Conservation (phyloP, 2,329 filamentous ascomycete species). For the Neophaeococcomyces mojaviensis region DNA sequence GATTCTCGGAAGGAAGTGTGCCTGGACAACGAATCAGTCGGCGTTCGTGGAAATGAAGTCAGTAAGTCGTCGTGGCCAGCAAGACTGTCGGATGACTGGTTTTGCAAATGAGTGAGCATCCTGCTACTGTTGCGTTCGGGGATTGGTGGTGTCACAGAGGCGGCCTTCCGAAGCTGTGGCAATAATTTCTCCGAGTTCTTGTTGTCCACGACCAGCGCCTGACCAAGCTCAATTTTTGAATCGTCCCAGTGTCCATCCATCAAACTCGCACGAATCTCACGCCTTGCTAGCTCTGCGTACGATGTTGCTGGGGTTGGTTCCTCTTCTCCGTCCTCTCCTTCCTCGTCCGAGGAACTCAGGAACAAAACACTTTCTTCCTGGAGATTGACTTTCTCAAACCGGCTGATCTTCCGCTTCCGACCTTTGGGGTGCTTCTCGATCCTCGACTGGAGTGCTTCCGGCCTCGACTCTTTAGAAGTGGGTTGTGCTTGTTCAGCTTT, state of each 20-base stretch:
- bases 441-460: neutral
- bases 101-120: constrained; percentile 14
- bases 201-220: constrained; percentile 32
- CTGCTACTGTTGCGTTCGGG: neutral
- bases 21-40: constrained; percentile 8
- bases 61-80: constrained; percentile 15
- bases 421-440: neutral
- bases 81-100: constrained; percentile 11
- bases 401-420: constrained; percentile 13
- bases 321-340: constrained; percentile 35
- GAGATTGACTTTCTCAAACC: constrained; percentile 29
- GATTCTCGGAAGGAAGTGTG: constrained; percentile 14
- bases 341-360: constrained; percentile 44
- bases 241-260: constrained; percentile 29
- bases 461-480: too few species aligned
- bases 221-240: constrained; percentile 37
- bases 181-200: constrained; percentile 9
- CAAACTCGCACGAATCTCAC: constrained; percentile 31
- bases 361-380: constrained; percentile 40
- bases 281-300: constrained; percentile 13
- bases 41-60: constrained; percentile 9
- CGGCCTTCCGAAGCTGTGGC: neutral
- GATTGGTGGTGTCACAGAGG: neutral
- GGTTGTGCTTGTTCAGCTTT: neutral
- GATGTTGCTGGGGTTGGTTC: constrained; percentile 14